Evolutionary conservation across 208 protist genomes (phyloP).

Genomic region (Phytomonas francai): DNA sequence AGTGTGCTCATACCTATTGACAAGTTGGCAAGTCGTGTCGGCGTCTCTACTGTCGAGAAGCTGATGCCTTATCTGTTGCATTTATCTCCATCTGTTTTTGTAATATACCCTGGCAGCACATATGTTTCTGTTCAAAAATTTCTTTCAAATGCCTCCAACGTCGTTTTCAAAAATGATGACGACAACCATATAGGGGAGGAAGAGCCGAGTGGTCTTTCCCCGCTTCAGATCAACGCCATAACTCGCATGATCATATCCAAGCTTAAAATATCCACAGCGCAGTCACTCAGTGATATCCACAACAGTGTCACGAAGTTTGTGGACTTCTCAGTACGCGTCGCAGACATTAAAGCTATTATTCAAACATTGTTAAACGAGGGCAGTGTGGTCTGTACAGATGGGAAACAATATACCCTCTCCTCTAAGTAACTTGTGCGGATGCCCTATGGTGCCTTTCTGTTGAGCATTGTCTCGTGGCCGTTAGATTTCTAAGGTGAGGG

Average conservation of each 20-base stretch:
- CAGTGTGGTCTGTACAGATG: constrained; percentile 45
- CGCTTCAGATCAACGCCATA: neutral
- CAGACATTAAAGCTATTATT: constrained; percentile 58
- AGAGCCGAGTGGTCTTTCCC: constrained; percentile 18
- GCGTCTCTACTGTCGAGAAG: constrained; percentile 12
- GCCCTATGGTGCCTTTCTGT: neutral
- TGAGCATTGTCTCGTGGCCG: neutral
- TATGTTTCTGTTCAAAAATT: constrained; percentile 22
- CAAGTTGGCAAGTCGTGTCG: constrained; percentile 9
- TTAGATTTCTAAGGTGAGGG: neutral
- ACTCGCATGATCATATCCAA: constrained; percentile 51
- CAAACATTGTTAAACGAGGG: constrained; percentile 49
- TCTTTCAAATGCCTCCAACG: neutral
- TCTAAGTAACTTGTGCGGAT: constrained; percentile 12
- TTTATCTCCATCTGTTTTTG: constrained; percentile 23
- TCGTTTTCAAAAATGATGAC: constrained; percentile 4
- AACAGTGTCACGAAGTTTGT: constrained; percentile 83
- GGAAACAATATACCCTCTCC: constrained; percentile 48
- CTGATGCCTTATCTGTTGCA: constrained; percentile 20
- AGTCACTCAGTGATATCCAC: constrained; percentile 59
- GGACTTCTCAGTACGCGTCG: constrained; percentile 38
- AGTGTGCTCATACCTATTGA: constrained; percentile 10
- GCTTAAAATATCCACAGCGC: constrained; percentile 45
- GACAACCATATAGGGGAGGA: constrained; percentile 17
- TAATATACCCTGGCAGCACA: constrained; percentile 16